Evolutionary conservation across 2,329 filamentous ascomycete species (phyloP), one percentile per base, ranked within the genome.

Genomic region (Emmonsiellopsis sp.): DNA sequence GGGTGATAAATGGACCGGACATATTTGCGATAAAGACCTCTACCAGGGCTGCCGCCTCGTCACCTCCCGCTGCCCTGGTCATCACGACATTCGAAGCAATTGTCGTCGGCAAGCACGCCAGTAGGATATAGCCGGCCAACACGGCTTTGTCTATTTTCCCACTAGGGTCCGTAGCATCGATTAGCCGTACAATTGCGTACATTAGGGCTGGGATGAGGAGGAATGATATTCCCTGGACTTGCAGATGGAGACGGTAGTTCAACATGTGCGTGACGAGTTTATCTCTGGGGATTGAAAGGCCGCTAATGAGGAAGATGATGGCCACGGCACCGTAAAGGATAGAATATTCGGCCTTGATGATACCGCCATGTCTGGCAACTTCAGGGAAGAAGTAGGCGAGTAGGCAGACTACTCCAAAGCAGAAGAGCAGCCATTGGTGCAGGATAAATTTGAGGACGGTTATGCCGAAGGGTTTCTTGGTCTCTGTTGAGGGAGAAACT

Each of bases 21-120:
- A 87, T 76, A 65, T 88, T 88, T 33, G 84, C 85, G 44, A 88
- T 71, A 7, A 87, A 77, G 1, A 86, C 84, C 62, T 87, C 84
- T 34, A 87, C 83, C 55, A 85, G 75, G 48, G 80, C 80, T 0
- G 82, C 79, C 2, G 80, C 80, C 55, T 83, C 80, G 59, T 88
- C 86, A 5, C 85, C 85, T 39, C 84, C 81, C 0, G 85, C 81
- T 40, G 81, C 76, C 31, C 83, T 73, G 5, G 85, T 88, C 84
- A 88, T 87, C 42, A 88, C 82, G 6, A 87, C 82, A 64, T 88
- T 88, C 45, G 82, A 86, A 6, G 83, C 79, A 61, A 88, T 85
- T 0, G 85, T 88, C 0, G 85, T 88, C 1, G 85, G 84, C 4
- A 86, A 79, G 62, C 80, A 85, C n/a, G 81, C 78, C 1, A 82